These are phyloP conservation scores for Candida germanica DNA, from an alignment of 805 yeast species.

Conservation along the genomic window DNA sequence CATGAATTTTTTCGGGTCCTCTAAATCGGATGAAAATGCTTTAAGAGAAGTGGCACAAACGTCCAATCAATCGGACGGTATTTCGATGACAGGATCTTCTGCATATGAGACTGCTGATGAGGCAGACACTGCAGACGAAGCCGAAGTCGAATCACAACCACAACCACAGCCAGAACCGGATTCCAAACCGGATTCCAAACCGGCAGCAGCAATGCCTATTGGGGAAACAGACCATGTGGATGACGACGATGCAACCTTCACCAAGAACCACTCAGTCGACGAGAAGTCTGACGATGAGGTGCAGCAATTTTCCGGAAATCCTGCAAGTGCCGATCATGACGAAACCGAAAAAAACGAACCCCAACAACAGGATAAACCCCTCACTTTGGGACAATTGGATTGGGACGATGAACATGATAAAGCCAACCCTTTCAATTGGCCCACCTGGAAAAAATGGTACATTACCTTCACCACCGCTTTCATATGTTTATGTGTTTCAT, in stretches of 20 bases:
- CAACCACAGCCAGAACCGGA: not conserved
- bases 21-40: slow-evolving; percentile 22
- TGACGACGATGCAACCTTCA: slow-evolving; percentile 2
- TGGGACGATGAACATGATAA: slow-evolving; percentile 66
- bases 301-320: not conserved
- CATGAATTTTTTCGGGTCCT: slow-evolving; percentile 38
- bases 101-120: slow-evolving; percentile 37
- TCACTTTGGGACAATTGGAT: slow-evolving; percentile 23
- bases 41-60: slow-evolving; percentile 9
- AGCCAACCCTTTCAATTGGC: slow-evolving; percentile 70
- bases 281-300: not conserved
- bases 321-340: not conserved
- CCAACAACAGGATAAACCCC: slow-evolving; percentile 3
- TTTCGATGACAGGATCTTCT: slow-evolving; percentile 23
- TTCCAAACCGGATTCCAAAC: not conserved
- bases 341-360: not conserved
- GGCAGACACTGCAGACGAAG: not conserved
- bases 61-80: slow-evolving; percentile 7
- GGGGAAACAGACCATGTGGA: not conserved
- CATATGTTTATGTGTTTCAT: slow-evolving; percentile 65
- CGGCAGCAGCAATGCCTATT: not conserved
- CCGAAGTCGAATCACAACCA: not conserved
- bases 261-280: slow-evolving; percentile 2
- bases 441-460: slow-evolving; percentile 58
- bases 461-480: slow-evolving; percentile 63